Percentiles rank a stretch among this genome's conserved stretches.
Evolutionary conservation across 805 yeast genomes (phyloP).

Genomic region (Starmerella asiatica): DNA sequence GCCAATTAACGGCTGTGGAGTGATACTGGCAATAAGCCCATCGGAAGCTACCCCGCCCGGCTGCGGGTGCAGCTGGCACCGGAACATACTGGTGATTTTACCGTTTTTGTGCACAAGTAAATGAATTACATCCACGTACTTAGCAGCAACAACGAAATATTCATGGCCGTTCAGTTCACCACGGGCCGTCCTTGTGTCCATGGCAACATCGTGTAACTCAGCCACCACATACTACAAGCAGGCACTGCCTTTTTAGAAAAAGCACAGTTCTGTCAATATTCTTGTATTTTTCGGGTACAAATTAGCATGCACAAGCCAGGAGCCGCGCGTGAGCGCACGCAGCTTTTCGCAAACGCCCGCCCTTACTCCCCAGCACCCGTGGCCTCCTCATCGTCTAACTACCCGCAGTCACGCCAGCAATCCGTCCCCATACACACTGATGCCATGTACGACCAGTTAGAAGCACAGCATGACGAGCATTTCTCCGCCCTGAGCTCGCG

Average conservation of each 20-base stretch:
- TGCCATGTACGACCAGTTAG: constrained; percentile 43
- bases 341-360: constrained; percentile 27
- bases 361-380: constrained; percentile 23
- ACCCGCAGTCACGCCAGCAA: constrained; percentile 5
- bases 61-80: constrained; percentile 18
- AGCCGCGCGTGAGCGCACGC: constrained; percentile 28
- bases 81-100: constrained; percentile 22
- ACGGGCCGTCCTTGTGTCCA: background rate
- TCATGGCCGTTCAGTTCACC: constrained; percentile 15
- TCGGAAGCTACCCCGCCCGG: constrained; percentile 19
- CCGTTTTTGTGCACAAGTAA: constrained; percentile 25
- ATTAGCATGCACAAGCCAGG: background rate
- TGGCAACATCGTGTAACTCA: too few relatives aligned
- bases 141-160: constrained; percentile 24
- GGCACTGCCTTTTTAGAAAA: too few relatives aligned
- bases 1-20: constrained; percentile 20
- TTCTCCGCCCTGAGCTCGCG: constrained; percentile 41
- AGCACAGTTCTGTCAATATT: too few relatives aligned
- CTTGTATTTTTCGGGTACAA: too few relatives aligned
- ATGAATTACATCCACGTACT: constrained; percentile 24
- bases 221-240: background rate
- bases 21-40: constrained; percentile 15
- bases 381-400: background rate
- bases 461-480: constrained; percentile 53
- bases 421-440: constrained; percentile 31